Percentiles rank a stretch among this genome's conserved stretches.
Conservation (phyloP, 2,329 filamentous ascomycete genomes). For the Fusarium clavum region DNA sequence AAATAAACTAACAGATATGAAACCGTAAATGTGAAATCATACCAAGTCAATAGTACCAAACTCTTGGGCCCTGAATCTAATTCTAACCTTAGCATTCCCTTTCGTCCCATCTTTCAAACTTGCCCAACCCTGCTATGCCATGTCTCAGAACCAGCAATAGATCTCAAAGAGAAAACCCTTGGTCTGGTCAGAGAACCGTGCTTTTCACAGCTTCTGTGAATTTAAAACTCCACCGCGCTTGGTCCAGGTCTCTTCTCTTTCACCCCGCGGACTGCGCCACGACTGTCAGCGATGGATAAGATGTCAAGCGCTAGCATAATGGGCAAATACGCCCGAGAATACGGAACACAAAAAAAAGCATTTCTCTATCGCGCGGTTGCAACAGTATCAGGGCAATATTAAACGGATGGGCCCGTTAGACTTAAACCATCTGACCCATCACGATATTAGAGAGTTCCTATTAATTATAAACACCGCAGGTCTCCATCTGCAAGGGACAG, state of each 20-base stretch:
- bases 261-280: constrained; percentile 40
- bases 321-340: constrained; percentile 19
- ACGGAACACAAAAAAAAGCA: constrained; percentile 10
- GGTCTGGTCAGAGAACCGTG: constrained; percentile 7
- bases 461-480: constrained; percentile 4
- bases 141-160: constrained; percentile 17
- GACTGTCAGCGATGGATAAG: constrained; percentile 29
- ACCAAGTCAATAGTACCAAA: constrained; percentile 12
- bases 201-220: constrained; percentile 15
- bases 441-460: background rate
- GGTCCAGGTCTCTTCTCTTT: background rate
- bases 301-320: constrained; percentile 22
- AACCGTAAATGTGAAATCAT: constrained; percentile 18
- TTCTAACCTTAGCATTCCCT: background rate
- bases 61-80: constrained; percentile 12
- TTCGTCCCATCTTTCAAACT: constrained; percentile 27
- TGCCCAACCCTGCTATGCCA: background rate
- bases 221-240: constrained; percentile 33
- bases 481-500: background rate
- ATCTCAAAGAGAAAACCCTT: constrained; percentile 28
- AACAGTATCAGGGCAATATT: background rate
- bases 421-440: constrained; percentile 8
- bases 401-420: constrained; percentile 12
- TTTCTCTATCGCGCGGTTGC: background rate
- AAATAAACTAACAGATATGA: constrained; percentile 12